These are phyloP conservation scores for Suillus subalutaceus DNA, from an alignment of 768 basidiomycete species.

Conservation along the genomic window DNA sequence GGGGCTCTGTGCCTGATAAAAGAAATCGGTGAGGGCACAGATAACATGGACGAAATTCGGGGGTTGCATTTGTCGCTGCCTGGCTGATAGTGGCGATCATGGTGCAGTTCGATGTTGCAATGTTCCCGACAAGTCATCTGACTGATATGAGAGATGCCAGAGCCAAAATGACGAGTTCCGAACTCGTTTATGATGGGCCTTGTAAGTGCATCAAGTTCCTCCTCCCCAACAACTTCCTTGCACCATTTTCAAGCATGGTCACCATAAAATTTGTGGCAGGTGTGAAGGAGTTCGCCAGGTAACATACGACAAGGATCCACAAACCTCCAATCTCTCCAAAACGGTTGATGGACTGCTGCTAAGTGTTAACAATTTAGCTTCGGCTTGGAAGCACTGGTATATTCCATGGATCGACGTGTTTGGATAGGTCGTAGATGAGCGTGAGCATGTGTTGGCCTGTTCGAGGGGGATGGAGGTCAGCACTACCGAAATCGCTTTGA, in stretches of 20 bases:
- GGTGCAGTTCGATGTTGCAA: conserved; percentile 37
- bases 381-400: conserved; percentile 26
- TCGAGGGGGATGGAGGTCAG: no score
- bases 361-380: conserved; percentile 15
- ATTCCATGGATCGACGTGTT: conserved; percentile 23
- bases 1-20: conserved; percentile 2
- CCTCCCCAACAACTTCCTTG: conserved; percentile 28
- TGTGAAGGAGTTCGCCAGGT: conserved; percentile 28
- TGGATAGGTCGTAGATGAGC: conserved; percentile 6
- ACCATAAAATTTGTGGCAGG: conserved; percentile 19
- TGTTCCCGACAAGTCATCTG: conserved; percentile 46
- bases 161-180: conserved; percentile 37
- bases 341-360: conserved; percentile 25
- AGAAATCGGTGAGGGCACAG: not conserved
- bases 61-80: conserved; percentile 34
- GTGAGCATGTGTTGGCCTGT: not conserved
- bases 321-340: conserved; percentile 38
- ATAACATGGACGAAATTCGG: not conserved
- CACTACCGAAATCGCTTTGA: not conserved
- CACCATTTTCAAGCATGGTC: conserved; percentile 45
- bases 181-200: conserved; percentile 32
- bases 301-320: no score
- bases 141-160: conserved; percentile 41
- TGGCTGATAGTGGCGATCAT: conserved; percentile 37
- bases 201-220: conserved; percentile 40